phyloP scores from a whole-genome alignment of 139 green algal species.

The Coelastrella sp. region DNA sequence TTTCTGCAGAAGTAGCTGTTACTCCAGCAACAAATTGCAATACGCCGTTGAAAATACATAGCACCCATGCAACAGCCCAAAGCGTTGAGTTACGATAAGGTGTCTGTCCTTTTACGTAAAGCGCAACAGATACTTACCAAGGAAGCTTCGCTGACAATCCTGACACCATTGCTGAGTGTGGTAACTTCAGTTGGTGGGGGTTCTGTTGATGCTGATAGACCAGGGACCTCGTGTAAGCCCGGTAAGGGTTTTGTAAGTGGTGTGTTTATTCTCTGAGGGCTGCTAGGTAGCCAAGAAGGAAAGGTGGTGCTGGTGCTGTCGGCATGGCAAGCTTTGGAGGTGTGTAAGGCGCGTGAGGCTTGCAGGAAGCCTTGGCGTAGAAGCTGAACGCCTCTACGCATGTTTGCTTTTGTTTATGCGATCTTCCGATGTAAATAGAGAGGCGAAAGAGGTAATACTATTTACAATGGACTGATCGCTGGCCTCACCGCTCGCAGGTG shows the following conservation, averaged over 20 bases:
- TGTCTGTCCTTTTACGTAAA: no score
- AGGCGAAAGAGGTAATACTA: neutral
- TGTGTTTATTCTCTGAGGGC: constrained; percentile 46
- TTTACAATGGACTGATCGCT: neutral
- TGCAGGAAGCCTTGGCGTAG: neutral
- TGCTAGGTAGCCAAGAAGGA: constrained; percentile 34
- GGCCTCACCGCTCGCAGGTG: neutral
- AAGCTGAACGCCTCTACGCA: neutral
- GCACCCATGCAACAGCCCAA: no score
- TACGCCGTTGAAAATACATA: no score
- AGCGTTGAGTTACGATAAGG: no score
- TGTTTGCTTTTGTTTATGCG: neutral
- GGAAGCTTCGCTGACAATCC: constrained; percentile 89
- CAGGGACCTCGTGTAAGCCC: constrained; percentile 57
- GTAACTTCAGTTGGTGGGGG: constrained; percentile 83
- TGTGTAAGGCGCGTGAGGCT: constrained; percentile 3
- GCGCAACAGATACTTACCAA: constrained; percentile 68
- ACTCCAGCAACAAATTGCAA: no score
- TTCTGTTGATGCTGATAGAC: constrained; percentile 38
- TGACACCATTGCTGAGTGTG: constrained; percentile 87
- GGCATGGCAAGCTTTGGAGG: neutral
- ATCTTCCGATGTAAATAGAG: neutral
- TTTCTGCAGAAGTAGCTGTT: no score
- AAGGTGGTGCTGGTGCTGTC: constrained; percentile 27
- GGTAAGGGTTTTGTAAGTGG: constrained; percentile 85